phyloP scores from a whole-genome alignment of 2,329 filamentous ascomycete genomes.

The Madurella fahalii region DNA sequence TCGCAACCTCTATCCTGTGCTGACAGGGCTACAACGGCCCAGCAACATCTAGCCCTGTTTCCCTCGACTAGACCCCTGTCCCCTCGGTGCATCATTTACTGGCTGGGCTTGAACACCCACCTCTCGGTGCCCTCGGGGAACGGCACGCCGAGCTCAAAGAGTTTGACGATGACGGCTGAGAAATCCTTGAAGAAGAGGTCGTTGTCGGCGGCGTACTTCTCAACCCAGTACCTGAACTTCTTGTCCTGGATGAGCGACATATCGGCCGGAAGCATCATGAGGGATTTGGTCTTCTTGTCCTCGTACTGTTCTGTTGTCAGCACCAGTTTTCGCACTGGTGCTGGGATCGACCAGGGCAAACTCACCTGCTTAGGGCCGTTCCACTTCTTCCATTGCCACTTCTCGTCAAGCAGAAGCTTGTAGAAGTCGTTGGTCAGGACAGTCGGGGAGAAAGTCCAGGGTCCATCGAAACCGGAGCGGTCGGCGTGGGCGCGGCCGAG shows the following conservation, averaged over 20 bases:
- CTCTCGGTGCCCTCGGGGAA: constrained; percentile 63
- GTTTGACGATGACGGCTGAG: constrained; percentile 67
- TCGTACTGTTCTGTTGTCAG: constrained; percentile 56
- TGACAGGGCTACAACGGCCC: neutral
- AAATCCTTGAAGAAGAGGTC: constrained; percentile 94
- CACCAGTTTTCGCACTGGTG: neutral
- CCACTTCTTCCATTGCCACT: constrained; percentile 92
- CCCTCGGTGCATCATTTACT: constrained; percentile 9
- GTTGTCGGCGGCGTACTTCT: constrained; percentile 88
- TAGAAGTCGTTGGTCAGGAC: constrained; percentile 94
- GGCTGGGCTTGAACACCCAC: constrained; percentile 61
- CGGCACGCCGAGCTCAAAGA: constrained; percentile 93
- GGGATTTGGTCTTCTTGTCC: constrained; percentile 77
- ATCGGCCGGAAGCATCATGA: constrained; percentile 98
- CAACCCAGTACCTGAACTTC: constrained; percentile 72
- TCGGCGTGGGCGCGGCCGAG: constrained; percentile 84
- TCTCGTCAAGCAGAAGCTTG: constrained; percentile 81
- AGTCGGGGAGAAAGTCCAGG: constrained; percentile 89
- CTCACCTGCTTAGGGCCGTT: constrained; percentile 71
- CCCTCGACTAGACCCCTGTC: neutral
- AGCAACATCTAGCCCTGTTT: neutral
- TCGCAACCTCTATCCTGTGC: neutral
- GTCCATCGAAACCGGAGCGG: constrained; percentile 82
- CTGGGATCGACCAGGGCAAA: neutral
- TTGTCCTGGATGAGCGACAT: constrained; percentile 85